Evolutionary conservation across 163 green algal species (phyloP).

Genomic region (Picocystis sp.): DNA sequence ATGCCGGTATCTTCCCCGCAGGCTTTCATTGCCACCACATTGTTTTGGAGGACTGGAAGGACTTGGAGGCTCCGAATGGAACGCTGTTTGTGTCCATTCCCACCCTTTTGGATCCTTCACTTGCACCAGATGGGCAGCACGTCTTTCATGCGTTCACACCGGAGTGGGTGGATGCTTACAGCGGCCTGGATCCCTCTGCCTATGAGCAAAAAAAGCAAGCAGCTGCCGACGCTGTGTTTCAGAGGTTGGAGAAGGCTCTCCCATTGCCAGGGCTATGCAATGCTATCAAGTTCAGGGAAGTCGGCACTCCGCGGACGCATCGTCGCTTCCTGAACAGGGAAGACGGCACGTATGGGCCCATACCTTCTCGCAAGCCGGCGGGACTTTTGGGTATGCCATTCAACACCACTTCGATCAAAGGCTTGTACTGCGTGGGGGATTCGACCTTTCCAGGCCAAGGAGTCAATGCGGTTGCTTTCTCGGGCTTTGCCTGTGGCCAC

Average conservation of each 20-base stretch:
- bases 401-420: constrained; percentile 42
- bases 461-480: constrained; percentile 94
- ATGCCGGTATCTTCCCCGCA: constrained; percentile 28
- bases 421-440: constrained; percentile 90
- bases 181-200: constrained; percentile 9
- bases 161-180: constrained; percentile 65
- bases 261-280: constrained; percentile 54
- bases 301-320: constrained; percentile 81
- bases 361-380: constrained; percentile 58
- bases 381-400: constrained; percentile 93
- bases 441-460: constrained; percentile 85
- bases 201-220: constrained; percentile 73
- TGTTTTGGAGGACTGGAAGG: constrained; percentile 36
- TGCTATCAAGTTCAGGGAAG: constrained; percentile 51
- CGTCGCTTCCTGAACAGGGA: constrained; percentile 62
- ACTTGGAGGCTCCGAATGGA: constrained; percentile 48
- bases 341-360: constrained; percentile 88
- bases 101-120: constrained; percentile 69
- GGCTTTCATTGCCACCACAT: constrained; percentile 63
- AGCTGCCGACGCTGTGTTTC: constrained; percentile 53
- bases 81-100: constrained; percentile 92
- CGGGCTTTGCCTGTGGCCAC: constrained; percentile 86
- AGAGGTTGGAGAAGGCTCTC: constrained; percentile 51
- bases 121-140: constrained; percentile 45
- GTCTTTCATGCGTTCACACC: constrained; percentile 87